A percentile compares a stretch with the other conserved stretches of the same genome.
Conservation (phyloP, 495 filamentous ascomycete genomes). For the Diplogelasinospora grovesii region DNA sequence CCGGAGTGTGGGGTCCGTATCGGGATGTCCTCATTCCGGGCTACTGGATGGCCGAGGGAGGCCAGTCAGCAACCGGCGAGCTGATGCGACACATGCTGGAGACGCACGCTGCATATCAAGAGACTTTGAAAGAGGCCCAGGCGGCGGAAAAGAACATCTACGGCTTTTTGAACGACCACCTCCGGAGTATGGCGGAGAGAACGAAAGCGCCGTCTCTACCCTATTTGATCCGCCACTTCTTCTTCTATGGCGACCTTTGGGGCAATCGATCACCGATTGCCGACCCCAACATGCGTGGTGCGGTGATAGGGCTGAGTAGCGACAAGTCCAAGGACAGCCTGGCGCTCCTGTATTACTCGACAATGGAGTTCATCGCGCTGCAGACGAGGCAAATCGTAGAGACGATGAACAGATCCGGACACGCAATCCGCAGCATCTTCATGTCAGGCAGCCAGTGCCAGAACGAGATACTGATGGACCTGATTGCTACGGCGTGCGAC, state of each 20-base stretch:
- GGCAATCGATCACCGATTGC: conserved; percentile 93
- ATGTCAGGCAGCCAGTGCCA: conserved; percentile 98
- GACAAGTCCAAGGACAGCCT: conserved; percentile 81
- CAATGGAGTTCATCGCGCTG: conserved; percentile 94
- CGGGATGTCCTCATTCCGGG: conserved; percentile 84
- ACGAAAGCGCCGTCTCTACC: conserved; percentile 65
- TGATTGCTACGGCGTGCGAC: conserved; percentile 82
- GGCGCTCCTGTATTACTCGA: conserved; percentile 84
- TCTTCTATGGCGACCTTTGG: conserved; percentile 98
- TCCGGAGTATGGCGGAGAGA: conserved; percentile 64
- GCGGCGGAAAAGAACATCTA: conserved; percentile 79
- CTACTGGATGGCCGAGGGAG: conserved; percentile 95
- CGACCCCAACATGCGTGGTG: conserved; percentile 83
- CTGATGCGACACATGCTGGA: conserved; percentile 89
- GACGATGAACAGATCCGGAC: conserved; percentile 80
- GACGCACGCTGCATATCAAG: conserved; percentile 80
- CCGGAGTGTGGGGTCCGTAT: conserved; percentile 95
- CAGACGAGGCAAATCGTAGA: conserved; percentile 95
- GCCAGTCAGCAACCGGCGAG: conserved; percentile 92
- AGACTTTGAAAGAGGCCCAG: conserved; percentile 68
- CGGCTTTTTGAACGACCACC: conserved; percentile 86
- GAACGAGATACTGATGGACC: conserved; percentile 81
- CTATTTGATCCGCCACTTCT: conserved; percentile 86
- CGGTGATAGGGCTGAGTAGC: conserved; percentile 74
- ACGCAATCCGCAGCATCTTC: conserved; percentile 84